These are phyloP conservation scores for Lycium ferocissimum DNA, from an alignment of 257 asterid species.

Conservation along the genomic window DNA sequence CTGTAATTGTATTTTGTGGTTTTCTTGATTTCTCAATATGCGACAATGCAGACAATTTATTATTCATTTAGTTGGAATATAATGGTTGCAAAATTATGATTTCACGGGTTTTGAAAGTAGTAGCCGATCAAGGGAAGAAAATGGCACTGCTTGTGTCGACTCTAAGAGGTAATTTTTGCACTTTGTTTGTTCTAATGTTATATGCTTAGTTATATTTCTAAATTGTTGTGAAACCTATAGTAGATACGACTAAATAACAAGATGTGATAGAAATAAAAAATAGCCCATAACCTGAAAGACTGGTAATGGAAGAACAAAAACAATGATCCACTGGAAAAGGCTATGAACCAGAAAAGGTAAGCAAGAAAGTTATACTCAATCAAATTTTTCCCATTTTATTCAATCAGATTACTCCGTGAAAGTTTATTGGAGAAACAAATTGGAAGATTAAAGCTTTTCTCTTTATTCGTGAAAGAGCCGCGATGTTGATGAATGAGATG, in stretches of 20 bases:
- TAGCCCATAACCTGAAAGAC: too few relatives aligned
- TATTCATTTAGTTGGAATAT: background rate
- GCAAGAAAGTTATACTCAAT: background rate
- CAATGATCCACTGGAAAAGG: background rate
- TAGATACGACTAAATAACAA: too few relatives aligned
- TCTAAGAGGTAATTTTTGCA: too few relatives aligned
- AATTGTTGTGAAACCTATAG: too few relatives aligned
- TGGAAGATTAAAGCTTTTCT: background rate
- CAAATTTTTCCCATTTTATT: background rate
- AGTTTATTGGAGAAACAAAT: background rate
- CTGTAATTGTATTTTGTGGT: background rate
- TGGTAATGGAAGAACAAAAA: too few relatives aligned
- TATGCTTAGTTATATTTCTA: too few relatives aligned
- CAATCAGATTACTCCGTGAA: background rate
- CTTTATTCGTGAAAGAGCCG: background rate
- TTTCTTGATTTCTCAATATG: too few relatives aligned
- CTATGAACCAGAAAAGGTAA: background rate
- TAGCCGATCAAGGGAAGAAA: background rate
- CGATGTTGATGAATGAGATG: too few relatives aligned
- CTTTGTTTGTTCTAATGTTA: too few relatives aligned
- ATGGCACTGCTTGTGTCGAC: background rate
- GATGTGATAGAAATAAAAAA: too few relatives aligned
- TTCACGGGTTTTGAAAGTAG: too few relatives aligned
- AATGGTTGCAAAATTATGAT: too few relatives aligned
- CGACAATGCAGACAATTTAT: background rate